A percentile compares a stretch with the other conserved stretches of the same genome.
phyloP scores from a whole-genome alignment of 176 grass and related monocot genomes.

The Echinochloa phyllopogon region DNA sequence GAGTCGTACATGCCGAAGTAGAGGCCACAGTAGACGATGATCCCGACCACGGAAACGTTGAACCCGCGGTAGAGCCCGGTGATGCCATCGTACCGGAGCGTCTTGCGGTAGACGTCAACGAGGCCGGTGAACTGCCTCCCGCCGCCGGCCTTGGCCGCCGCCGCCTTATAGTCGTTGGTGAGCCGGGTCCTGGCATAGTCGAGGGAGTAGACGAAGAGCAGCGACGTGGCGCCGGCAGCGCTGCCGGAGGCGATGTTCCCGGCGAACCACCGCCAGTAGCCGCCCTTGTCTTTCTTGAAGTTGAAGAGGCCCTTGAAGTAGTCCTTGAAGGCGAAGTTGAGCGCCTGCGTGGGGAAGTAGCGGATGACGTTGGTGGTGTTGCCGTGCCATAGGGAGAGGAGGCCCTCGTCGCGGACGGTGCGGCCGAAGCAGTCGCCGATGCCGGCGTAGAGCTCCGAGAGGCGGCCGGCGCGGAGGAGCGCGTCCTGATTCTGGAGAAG shows the following conservation, averaged over 20 bases:
- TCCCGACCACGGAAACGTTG: constrained; percentile 63
- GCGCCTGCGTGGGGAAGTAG: constrained; percentile 79
- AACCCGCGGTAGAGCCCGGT: constrained; percentile 70
- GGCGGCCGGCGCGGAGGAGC: constrained; percentile 61
- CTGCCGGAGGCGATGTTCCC: constrained; percentile 72
- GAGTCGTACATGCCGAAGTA: constrained; percentile 84
- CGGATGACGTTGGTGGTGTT: constrained; percentile 76
- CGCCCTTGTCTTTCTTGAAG: constrained; percentile 58
- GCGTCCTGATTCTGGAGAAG: constrained; percentile 77
- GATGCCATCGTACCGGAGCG: constrained; percentile 57
- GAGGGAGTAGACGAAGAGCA: constrained; percentile 72
- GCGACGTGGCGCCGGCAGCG: constrained; percentile 64
- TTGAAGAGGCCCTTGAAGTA: constrained; percentile 74
- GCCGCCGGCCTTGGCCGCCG: constrained; percentile 46
- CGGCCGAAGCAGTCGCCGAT: constrained; percentile 70
- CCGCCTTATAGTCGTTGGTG: constrained; percentile 54
- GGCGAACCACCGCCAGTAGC: constrained; percentile 71
- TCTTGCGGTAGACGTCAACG: constrained; percentile 74
- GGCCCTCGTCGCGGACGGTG: constrained; percentile 66
- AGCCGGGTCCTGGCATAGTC: constrained; percentile 70
- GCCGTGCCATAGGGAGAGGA: constrained; percentile 57
- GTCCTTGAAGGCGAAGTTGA: constrained; percentile 88
- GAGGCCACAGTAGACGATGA: constrained; percentile 66
- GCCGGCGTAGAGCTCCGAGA: constrained; percentile 60
- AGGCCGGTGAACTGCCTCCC: constrained; percentile 70